phyloP scores from a whole-genome alignment of 441 rosid genomes.

The Populus trichocarpa region DNA sequence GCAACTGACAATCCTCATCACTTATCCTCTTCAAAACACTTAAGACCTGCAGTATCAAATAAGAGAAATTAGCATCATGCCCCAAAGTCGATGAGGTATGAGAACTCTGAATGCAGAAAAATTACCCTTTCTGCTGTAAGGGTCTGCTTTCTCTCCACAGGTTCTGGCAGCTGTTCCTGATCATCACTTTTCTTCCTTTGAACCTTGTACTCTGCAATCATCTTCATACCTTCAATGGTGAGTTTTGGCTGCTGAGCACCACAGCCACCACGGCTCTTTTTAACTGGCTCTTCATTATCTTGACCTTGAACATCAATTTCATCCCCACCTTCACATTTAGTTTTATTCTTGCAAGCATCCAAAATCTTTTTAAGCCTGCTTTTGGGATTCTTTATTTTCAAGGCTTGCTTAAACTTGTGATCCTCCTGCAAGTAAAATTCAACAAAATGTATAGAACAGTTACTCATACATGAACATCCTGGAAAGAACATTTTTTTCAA shows the following conservation, averaged over 20 bases:
- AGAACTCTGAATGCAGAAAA: constrained; percentile 1
- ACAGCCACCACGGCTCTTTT: constrained; percentile 90
- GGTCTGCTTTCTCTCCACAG: constrained; percentile 89
- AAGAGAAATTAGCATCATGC: constrained; percentile 12
- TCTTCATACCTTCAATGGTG: constrained; percentile 96
- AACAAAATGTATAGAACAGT: neutral
- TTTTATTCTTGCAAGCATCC: constrained; percentile 90
- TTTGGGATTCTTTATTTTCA: constrained; percentile 91
- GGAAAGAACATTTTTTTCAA: neutral
- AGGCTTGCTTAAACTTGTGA: constrained; percentile 92
- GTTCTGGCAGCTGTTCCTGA: constrained; percentile 96
- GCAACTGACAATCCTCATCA: constrained; percentile 80
- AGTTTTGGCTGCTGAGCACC: constrained; percentile 82
- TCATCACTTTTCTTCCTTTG: constrained; percentile 85
- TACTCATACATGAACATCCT: neutral
- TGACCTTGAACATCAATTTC: constrained; percentile 66
- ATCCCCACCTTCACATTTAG: constrained; percentile 92
- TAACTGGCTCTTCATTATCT: constrained; percentile 73
- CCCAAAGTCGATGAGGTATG: neutral
- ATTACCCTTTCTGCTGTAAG: constrained; percentile 92
- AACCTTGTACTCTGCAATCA: constrained; percentile 87
- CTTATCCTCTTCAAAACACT: constrained; percentile 94
- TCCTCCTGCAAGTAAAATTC: constrained; percentile 59
- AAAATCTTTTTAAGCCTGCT: constrained; percentile 83
- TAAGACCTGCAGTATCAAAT: constrained; percentile 51